Evolutionary conservation across 78 protist species (phyloP).

Genomic region (Dictyostelium discoideum): dicty_2.7 NC_007089.4:2165001-2165500

Average conservation of each 20-base stretch:
- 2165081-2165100: conserved; percentile 7
- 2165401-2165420: neutral
- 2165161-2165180: neutral
- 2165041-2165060: neutral
- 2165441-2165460: neutral
- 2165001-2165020: neutral
- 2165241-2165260: conserved; percentile 19
- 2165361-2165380: conserved; percentile 57
- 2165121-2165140: neutral
- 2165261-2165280: conserved; percentile 14
- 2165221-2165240: conserved; percentile 7
- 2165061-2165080: neutral
- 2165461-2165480: neutral
- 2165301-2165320: neutral
- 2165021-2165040: no score
- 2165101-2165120: conserved; percentile 29
- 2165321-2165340: conserved; percentile 20
- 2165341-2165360: neutral
- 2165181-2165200: neutral
- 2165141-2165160: conserved; percentile 9
- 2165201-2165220: neutral
- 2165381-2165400: conserved; percentile 38
- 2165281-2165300: neutral
- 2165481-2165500: no score
- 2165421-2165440: conserved; percentile 1